These are phyloP conservation scores for Sarcodon sp. DNA, from an alignment of 768 basidiomycete genomes.

Conservation along the genomic window DNA sequence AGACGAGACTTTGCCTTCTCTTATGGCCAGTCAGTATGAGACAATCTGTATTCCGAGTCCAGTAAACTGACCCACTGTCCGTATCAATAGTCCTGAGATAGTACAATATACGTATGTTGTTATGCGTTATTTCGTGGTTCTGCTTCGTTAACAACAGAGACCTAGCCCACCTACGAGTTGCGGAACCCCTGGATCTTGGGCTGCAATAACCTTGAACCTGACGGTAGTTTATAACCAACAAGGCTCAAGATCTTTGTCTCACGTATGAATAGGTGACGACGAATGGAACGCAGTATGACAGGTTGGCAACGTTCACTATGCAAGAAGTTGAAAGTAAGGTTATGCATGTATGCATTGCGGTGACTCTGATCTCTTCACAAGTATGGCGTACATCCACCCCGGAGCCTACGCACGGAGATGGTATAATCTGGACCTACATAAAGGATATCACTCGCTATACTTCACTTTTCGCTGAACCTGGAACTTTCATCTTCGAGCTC, in stretches of 20 bases:
- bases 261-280: not conserved
- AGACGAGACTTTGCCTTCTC: slow-evolving; percentile 67
- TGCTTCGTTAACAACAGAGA: not conserved
- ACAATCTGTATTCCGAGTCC: not conserved
- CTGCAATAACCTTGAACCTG: slow-evolving; percentile 62
- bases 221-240: slow-evolving; percentile 34
- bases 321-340: slow-evolving; percentile 66
- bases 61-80: not conserved
- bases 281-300: slow-evolving; percentile 40
- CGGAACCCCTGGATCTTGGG: slow-evolving; percentile 59
- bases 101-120: slow-evolving; percentile 42
- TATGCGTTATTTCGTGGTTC: not conserved
- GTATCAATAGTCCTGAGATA: slow-evolving; percentile 38
- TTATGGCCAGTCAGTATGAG: slow-evolving; percentile 41
- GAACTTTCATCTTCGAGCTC: slow-evolving; percentile 60
- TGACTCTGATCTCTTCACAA: slow-evolving; percentile 12
- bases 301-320: slow-evolving; percentile 61
- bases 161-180: slow-evolving; percentile 61
- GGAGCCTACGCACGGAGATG: slow-evolving; percentile 51
- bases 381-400: slow-evolving; percentile 78
- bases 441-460: slow-evolving; percentile 68
- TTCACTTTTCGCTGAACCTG: slow-evolving; percentile 55
- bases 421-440: slow-evolving; percentile 68
- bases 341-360: not conserved
- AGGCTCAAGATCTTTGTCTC: too few relatives aligned